Conservation (phyloP, 441 rosid species). For the Croton laevigatus region DNA sequence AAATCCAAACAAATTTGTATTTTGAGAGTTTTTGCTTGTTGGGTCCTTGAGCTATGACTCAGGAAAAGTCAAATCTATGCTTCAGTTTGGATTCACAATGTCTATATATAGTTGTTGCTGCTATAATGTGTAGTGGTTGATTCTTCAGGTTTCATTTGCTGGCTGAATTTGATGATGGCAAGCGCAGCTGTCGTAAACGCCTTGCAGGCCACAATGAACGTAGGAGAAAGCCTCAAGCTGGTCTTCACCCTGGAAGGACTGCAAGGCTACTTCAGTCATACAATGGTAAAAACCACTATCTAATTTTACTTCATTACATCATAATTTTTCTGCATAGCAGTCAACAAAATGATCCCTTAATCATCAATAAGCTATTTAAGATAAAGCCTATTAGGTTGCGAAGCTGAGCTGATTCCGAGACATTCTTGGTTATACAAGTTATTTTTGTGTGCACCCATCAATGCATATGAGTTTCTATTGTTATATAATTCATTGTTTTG, state of each 20-base stretch:
- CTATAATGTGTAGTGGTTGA: conserved; percentile 16
- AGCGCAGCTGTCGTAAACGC: conserved; percentile 41
- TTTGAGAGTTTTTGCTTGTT: not conserved
- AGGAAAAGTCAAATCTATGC: not conserved
- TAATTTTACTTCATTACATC: not conserved
- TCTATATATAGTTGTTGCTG: not conserved
- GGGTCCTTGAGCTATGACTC: not conserved
- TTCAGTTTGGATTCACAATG: not conserved
- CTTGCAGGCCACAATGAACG: conserved; percentile 38
- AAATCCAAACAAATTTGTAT: not conserved
- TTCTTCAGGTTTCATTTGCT: conserved; percentile 34
- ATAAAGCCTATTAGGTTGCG: not conserved
- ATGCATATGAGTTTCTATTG: not conserved
- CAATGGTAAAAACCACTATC: conserved; percentile 29
- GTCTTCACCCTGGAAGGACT: conserved; percentile 30
- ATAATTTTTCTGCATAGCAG: not conserved
- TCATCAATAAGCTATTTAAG: not conserved
- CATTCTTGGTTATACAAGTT: not conserved
- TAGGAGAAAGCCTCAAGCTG: conserved; percentile 36
- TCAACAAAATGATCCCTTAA: not conserved
- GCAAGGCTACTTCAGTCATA: conserved; percentile 38
- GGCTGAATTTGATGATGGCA: conserved; percentile 34
- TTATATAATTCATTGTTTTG: not conserved
- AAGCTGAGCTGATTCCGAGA: too few species aligned
- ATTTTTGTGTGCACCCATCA: not conserved